Conservation (phyloP, 805 yeast species). For the Kodamaea hsintzibuensis region DNA sequence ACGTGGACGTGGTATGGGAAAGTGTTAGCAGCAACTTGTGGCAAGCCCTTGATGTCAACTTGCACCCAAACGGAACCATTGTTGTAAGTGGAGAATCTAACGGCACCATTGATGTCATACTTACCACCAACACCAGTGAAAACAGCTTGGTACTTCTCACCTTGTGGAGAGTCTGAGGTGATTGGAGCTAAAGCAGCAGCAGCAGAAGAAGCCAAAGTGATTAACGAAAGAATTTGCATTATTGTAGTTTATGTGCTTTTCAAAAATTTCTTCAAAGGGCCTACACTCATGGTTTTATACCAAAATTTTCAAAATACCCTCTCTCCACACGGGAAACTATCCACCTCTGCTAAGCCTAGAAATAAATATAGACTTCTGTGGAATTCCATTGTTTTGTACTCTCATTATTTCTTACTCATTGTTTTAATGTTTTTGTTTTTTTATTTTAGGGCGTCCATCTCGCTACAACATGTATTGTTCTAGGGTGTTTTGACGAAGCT, state of each 20-base stretch:
- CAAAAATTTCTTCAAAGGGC: not conserved
- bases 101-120: slow-evolving; percentile 27
- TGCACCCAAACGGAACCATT: slow-evolving; percentile 35
- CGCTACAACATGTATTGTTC: not conserved
- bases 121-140: slow-evolving; percentile 20
- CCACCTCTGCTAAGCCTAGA: not conserved
- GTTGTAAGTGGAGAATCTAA: slow-evolving; percentile 27
- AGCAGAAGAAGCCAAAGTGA: slow-evolving; percentile 10
- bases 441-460: not conserved
- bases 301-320: not conserved
- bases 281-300: not conserved
- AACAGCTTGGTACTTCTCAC: slow-evolving; percentile 28
- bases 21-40: slow-evolving; percentile 28
- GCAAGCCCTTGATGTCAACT: slow-evolving; percentile 35
- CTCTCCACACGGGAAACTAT: not conserved
- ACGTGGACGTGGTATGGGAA: slow-evolving; percentile 43
- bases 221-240: slow-evolving; percentile 7
- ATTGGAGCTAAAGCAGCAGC: slow-evolving; percentile 28
- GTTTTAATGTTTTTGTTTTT: not conserved
- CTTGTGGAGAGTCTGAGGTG: slow-evolving; percentile 30
- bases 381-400: not conserved
- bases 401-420: not conserved
- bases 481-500: not conserved
- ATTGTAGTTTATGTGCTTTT: not conserved
- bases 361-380: not conserved